Evolutionary conservation across 2,329 filamentous ascomycete genomes (phyloP).

Genomic region (Alternaria longipes): DNA sequence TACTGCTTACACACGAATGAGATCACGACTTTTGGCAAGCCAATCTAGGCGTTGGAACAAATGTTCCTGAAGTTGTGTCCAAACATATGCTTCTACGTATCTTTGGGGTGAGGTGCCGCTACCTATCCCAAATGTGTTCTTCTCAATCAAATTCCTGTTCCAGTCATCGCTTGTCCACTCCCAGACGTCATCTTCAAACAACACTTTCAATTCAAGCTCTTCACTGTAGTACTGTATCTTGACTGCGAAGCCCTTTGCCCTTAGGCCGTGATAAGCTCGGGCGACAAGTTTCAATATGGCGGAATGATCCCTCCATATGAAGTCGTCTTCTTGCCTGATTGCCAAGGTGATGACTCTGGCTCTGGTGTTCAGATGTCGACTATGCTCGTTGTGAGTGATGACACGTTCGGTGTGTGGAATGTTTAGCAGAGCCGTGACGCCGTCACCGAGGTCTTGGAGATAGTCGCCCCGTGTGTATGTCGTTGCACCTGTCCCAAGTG

Average conservation of each 20-base stretch:
- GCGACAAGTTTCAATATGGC: slow-evolving; percentile 7
- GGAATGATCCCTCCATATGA: not conserved
- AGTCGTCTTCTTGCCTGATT: slow-evolving; percentile 9
- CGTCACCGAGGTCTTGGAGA: not conserved
- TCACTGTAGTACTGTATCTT: slow-evolving; percentile 15
- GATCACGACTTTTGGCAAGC: too few species aligned
- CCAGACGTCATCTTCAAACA: slow-evolving; percentile 15
- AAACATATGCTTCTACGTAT: not conserved
- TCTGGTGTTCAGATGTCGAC: not conserved
- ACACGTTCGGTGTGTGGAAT: slow-evolving; percentile 8
- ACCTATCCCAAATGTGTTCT: slow-evolving; percentile 1
- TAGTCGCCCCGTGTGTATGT: not conserved
- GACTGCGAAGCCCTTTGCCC: slow-evolving; percentile 9
- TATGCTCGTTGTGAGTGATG: slow-evolving; percentile 3
- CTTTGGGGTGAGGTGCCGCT: not conserved
- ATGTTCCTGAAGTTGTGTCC: slow-evolving; percentile 3
- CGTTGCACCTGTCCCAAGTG: not conserved
- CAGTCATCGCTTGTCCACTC: slow-evolving; percentile 13
- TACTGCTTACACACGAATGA: too few species aligned
- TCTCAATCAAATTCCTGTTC: slow-evolving; percentile 1
- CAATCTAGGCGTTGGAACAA: not conserved
- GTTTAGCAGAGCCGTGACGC: not conserved
- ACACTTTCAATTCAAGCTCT: slow-evolving; percentile 1
- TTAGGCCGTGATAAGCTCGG: slow-evolving; percentile 9
- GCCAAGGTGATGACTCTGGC: slow-evolving; percentile 7